Base-by-base conservation (phyloP, 139 green algal genomes). In the Closterium sp. region DNA sequence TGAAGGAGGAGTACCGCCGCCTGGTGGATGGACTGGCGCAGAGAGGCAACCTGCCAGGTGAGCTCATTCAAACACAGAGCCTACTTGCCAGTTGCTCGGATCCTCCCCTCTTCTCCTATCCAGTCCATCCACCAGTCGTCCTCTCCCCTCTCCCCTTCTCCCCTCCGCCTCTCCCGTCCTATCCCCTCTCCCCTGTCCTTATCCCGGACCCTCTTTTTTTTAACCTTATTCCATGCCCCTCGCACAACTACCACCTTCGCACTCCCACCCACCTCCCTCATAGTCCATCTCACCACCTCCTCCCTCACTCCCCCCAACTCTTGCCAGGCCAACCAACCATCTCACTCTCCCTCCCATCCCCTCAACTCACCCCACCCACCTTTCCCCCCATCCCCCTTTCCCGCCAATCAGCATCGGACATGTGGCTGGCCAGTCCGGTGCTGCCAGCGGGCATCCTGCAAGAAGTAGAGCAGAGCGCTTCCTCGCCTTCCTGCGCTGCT, bases 401-500 rank as follows among this genome's bases (percentile, higher is more conserved):
- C 50, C 50, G 13, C 50, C 50, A 73, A 22, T 73, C 50, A 73
- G 50, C 50, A 73, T 27, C 28, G 17, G 96, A 98, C 70, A 95
- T 97, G 31, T 97, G 95, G 95, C 95, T 99, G 84, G 95, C 96
- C 62, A 98, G 98, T 91, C 98, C 98, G 4, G 96, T 95, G 6
- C 95, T 99, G 31, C 97, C 98, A 0, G 94, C 96, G 13, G 97
- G 98, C 94, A 97, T 99, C 31, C 86, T 99, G 84, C 90, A 94
- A 31, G 97, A 99, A 94, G 38, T 9, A 6, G 38, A 11, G 38
- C 38, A 6, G 38, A 45, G 38, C 38, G 10, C 38, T 45, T 45
- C 38, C 38, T 45, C 5, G 38, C 38, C 38, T 45, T 45, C 38
- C 10, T 45, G 38, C 38, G 38, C 38, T 11, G 38, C 38, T 45